Evolutionary conservation across 2,329 filamentous ascomycete genomes (phyloP), one percentile per base, ranked within the genome.

Genomic region (Neoscytalidium dimidiatum): DNA sequence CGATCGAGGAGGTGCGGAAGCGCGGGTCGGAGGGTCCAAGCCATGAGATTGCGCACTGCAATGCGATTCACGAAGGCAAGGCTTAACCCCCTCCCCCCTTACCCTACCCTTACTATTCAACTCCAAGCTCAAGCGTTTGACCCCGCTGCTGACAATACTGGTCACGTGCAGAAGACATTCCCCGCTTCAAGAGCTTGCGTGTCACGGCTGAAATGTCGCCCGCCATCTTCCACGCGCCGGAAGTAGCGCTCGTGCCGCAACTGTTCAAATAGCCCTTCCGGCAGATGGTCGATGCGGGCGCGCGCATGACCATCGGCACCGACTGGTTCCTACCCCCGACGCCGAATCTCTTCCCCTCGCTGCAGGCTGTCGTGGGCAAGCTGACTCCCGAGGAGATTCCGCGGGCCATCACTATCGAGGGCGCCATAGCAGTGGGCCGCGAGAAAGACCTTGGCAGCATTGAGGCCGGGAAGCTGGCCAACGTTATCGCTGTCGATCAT

Each of bases 191-290:
- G n/a, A 41, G 64, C 23, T 68, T 74, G 8, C 70, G 71, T 41
- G 68, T 76, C 19, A 77, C 75, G 1, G 75, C 75, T 13, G 75
- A 77, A 52, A 77, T 76, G 73, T 73, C 71, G 1, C 72, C 72
- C 3, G 73, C 74, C 0, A 65, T 70, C 26, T 71, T 75, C 31
- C 72, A 75, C 49, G 64, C 66, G 0, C 68, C 71, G 0, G 44
- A 67, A 3, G 69, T 67, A 14, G 41, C 44, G 2, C 58, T 51
- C 13, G 69, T 56, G 14, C 29, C 64, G 3, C 63, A 68, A 8
- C 56, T 72, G 29, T 71, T 72, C 67, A 68, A 73, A 57, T 74
- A 72, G 72, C 67, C 72, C 21, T 76, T 74, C 33, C 61, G 64
- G 19, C 69, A 71, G 48, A 72, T 74, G 67, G 64, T 72, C 9